A percentile compares a stretch with the other conserved stretches of the same genome.
Conservation (phyloP, 306 rosid species). For the Vigna angularis region DNA sequence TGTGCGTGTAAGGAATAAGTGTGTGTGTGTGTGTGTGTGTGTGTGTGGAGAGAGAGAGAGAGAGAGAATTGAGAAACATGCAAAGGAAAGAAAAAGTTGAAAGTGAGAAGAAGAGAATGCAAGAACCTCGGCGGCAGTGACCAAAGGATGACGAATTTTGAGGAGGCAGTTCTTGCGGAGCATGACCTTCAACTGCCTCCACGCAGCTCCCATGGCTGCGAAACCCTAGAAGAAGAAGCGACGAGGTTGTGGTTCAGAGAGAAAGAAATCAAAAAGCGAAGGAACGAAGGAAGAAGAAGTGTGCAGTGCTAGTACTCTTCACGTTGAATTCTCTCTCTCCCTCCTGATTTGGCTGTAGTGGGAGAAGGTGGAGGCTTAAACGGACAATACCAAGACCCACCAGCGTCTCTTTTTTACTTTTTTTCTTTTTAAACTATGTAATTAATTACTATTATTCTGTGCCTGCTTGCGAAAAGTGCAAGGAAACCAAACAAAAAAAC, state of each 20-base stretch:
- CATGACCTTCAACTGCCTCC: constrained; percentile 87
- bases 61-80: neutral
- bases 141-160: constrained; percentile 91
- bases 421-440: no score
- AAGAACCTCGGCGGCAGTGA: constrained; percentile 82
- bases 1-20: neutral
- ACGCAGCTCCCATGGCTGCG: constrained; percentile 68
- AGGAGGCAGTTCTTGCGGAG: constrained; percentile 95
- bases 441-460: no score
- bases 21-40: no score
- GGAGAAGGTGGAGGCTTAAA: constrained; percentile 6
- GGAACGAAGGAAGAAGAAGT: neutral
- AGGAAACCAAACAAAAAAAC: neutral
- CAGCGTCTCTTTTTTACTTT: neutral
- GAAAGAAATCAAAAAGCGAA: neutral
- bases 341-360: constrained; percentile 14
- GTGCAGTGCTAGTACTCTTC: constrained; percentile 8
- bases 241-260: neutral
- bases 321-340: neutral
- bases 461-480: constrained; percentile 19
- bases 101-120: neutral
- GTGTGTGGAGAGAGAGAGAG: no score
- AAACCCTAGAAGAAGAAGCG: constrained; percentile 44
- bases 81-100: neutral
- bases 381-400: constrained; percentile 12